These are phyloP conservation scores for Mycena latifolia DNA, from an alignment of 768 basidiomycete species.

Conservation along the genomic window DNA sequence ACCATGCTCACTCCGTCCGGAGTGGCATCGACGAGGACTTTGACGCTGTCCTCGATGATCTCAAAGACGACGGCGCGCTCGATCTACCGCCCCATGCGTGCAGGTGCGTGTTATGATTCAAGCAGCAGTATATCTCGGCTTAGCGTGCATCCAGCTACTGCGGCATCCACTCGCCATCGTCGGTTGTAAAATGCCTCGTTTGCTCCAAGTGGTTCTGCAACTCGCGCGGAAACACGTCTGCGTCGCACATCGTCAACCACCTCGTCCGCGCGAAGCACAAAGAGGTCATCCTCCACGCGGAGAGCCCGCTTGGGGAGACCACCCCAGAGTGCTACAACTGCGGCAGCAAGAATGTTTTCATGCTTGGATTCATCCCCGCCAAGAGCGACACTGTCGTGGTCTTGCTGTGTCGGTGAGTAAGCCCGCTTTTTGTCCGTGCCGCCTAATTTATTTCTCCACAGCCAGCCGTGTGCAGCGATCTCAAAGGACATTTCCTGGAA, in stretches of 20 bases:
- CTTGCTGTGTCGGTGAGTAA: slow-evolving; percentile 89
- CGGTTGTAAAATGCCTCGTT: slow-evolving; percentile 94
- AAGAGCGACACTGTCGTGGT: slow-evolving; percentile 99
- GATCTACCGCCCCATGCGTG: slow-evolving; percentile 95
- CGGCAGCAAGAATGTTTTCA: slow-evolving; percentile 99
- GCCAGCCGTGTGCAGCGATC: slow-evolving; percentile 97
- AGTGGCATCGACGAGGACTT: slow-evolving; percentile 83
- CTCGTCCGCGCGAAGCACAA: slow-evolving; percentile 99
- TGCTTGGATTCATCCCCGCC: slow-evolving; percentile 99
- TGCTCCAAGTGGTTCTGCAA: slow-evolving; percentile 99
- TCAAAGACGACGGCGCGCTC: slow-evolving; percentile 83
- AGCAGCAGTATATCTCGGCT: slow-evolving; percentile 21
- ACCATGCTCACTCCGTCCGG: slow-evolving; percentile 45
- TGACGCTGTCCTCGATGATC: slow-evolving; percentile 88
- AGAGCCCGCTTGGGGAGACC: slow-evolving; percentile 96
- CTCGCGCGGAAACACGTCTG: slow-evolving; percentile 96
- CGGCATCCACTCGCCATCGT: slow-evolving; percentile 97
- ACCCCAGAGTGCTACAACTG: slow-evolving; percentile 99
- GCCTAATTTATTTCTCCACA: slow-evolving; percentile 44
- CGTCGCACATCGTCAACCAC: slow-evolving; percentile 99
- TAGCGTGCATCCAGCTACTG: slow-evolving; percentile 77
- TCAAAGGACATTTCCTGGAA: slow-evolving; percentile 99
- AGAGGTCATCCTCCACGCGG: slow-evolving; percentile 96
- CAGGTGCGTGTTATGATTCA: slow-evolving; percentile 69
- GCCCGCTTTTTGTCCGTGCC: background rate